These are phyloP conservation scores for Hansenula anomala DNA, from an alignment of 1,139 yeast species.

Conservation along the genomic window DNA sequence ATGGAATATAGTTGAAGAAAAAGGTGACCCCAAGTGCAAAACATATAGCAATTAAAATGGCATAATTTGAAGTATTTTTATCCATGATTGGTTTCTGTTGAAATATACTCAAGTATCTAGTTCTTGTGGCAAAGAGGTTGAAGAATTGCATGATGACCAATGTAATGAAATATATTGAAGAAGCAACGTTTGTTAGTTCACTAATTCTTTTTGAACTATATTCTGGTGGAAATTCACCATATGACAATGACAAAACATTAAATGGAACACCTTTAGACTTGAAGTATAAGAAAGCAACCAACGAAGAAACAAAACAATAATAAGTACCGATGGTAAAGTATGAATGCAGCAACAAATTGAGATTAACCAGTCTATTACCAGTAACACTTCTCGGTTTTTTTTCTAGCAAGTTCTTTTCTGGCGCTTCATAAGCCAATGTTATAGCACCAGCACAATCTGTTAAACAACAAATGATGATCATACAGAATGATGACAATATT, in stretches of 20 bases:
- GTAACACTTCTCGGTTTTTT: conserved; percentile 41
- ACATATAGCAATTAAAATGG: conserved; percentile 32
- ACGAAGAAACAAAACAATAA: conserved; percentile 38
- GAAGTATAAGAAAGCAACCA: conserved; percentile 39
- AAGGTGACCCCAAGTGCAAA: conserved; percentile 39
- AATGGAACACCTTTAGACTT: conserved; percentile 36
- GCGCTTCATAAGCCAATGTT: conserved; percentile 40
- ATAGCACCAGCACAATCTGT: conserved; percentile 46
- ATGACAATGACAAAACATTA: conserved; percentile 32
- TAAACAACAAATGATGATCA: conserved; percentile 47
- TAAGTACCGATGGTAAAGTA: conserved; percentile 41
- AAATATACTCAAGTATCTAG: conserved; percentile 39
- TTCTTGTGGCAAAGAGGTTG: conserved; percentile 42
- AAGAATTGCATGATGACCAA: conserved; percentile 47
- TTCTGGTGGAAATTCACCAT: conserved; percentile 31
- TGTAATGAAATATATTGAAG: conserved; percentile 45
- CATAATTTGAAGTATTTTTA: conserved; percentile 24
- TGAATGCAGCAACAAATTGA: conserved; percentile 37
- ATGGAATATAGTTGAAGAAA: conserved; percentile 42
- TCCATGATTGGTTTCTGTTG: conserved; percentile 34
- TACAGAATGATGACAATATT: conserved; percentile 43
- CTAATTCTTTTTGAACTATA: conserved; percentile 24
- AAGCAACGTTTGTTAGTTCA: conserved; percentile 30
- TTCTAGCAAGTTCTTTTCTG: conserved; percentile 38
- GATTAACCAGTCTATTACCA: conserved; percentile 40